Base-by-base conservation (phyloP, 2,329 filamentous ascomycete genomes). In the Colletotrichum spaethianum region DNA sequence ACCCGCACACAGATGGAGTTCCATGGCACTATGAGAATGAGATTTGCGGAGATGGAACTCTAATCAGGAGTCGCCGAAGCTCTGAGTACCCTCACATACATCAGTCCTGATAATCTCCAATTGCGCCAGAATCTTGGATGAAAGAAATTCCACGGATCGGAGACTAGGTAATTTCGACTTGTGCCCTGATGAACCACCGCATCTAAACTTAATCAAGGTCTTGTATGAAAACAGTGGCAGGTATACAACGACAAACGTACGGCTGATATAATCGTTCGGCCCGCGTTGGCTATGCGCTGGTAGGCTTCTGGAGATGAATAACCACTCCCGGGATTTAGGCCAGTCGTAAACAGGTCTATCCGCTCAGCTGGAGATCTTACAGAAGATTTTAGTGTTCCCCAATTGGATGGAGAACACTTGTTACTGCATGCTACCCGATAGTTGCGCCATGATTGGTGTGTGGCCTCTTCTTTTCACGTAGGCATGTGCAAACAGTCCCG, bases 221-320 rank as follows among this genome's bases (percentile, higher is more conserved):
- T 23, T 3, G 11, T 8, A 50, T 12, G 4, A 23, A 28, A 4
- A 3, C 1, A 3, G 16, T 50, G 16, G 23, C 23, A 26, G 4
- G 1, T 16, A 18, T 6, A 50, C 12, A 3, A 50, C 2, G 14
- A 16, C 1, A 14, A 16, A 8, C 1, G 5, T 1, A 16, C 1
- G 6, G 5, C n/a, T n/a, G n/a, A n/a, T n/a, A n/a, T n/a, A n/a
- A 28, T 1, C 6, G 28, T 28, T 18, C 26, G 12, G 26, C 18
- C 46, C 23, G 14, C 26, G 23, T 42, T 16, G 40, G 16, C 18
- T 20, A 16, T 5, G 20, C 6, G 16, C 2, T 6, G 16, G 40
- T 18, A 18, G 16, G 40, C 18, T 18, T 42, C 40, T 7, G 40
- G 40, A 42, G 2, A 20, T 42, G 16, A 18, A 42, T 36, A 11